Percentiles rank a stretch among this genome's conserved stretches.
Evolutionary conservation across 257 asterid genomes (phyloP).

Genomic region (Solanum ahanhuiri): DNA sequence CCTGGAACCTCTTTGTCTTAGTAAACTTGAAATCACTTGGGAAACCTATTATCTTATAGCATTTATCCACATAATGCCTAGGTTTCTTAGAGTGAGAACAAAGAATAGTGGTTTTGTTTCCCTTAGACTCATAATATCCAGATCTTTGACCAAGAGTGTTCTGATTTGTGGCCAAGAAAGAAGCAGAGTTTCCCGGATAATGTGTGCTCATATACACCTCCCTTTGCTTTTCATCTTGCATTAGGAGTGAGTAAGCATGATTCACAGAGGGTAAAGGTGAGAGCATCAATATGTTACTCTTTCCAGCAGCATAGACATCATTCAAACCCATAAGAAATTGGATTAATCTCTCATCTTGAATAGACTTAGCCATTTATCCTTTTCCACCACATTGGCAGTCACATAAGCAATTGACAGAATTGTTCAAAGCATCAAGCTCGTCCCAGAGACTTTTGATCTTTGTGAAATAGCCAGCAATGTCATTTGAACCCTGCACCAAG

Average conservation of each 20-base stretch:
- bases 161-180: background rate
- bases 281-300: background rate
- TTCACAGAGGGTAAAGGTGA: background rate
- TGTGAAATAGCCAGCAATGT: background rate
- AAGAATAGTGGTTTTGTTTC: background rate
- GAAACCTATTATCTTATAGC: background rate
- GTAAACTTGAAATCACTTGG: background rate
- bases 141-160: background rate
- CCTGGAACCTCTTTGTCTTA: background rate
- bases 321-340: background rate
- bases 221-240: background rate
- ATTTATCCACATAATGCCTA: background rate
- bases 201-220: background rate
- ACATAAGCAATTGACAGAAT: background rate
- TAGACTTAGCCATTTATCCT: background rate
- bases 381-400: background rate
- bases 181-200: background rate
- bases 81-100: background rate
- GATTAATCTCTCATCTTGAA: background rate
- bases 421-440: background rate
- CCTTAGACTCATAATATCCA: background rate
- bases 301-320: background rate
- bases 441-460: background rate
- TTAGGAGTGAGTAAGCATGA: background rate
- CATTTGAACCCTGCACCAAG: background rate